Percentiles rank a stretch among this genome's conserved stretches.
Conservation (phyloP, 2,329 filamentous ascomycete species). For the Laburnicola sp. region DNA sequence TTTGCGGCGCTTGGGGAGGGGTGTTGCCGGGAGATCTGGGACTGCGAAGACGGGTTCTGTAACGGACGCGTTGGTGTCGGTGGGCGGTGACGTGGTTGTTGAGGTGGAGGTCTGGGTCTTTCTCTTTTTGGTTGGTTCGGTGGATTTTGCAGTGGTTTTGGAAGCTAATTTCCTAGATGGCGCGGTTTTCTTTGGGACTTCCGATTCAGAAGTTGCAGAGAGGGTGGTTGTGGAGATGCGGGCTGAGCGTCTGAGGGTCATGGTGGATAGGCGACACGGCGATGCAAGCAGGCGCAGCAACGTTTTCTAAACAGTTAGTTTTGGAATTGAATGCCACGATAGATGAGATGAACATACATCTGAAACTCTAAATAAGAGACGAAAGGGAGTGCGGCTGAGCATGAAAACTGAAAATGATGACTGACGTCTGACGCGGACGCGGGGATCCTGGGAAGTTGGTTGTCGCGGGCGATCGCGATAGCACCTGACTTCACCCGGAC, state of each 20-base stretch:
- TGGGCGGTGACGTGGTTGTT: slow-evolving; percentile 4
- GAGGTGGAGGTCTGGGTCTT: slow-evolving; percentile 25
- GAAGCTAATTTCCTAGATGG: too few species aligned
- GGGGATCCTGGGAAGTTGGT: not conserved
- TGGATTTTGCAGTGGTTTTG: slow-evolving; percentile 13
- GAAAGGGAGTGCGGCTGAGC: not conserved
- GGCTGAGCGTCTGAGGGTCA: slow-evolving; percentile 58
- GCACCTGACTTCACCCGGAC: slow-evolving; percentile 15
- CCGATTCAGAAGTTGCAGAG: slow-evolving; percentile 23
- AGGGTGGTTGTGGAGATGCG: slow-evolving; percentile 46
- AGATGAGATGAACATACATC: not conserved
- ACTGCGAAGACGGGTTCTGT: slow-evolving; percentile 16
- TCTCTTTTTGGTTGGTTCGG: slow-evolving; percentile 13
- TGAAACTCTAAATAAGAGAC: not conserved
- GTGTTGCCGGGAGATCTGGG: slow-evolving; percentile 31
- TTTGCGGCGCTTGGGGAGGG: slow-evolving; percentile 36
- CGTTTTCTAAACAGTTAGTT: not conserved
- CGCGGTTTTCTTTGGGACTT: slow-evolving; percentile 10
- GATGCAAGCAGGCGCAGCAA: not conserved
- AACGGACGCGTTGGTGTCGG: slow-evolving; percentile 3
- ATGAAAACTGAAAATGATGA: not conserved
- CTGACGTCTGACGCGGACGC: slow-evolving; percentile 8
- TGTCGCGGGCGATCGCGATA: slow-evolving; percentile 1
- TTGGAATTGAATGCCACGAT: not conserved
- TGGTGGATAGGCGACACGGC: slow-evolving; percentile 28